Percentiles rank a stretch among this genome's conserved stretches.
These are phyloP conservation scores for Termitomyces eurrhizus DNA, from an alignment of 768 basidiomycete genomes.

Conservation along the genomic window DNA sequence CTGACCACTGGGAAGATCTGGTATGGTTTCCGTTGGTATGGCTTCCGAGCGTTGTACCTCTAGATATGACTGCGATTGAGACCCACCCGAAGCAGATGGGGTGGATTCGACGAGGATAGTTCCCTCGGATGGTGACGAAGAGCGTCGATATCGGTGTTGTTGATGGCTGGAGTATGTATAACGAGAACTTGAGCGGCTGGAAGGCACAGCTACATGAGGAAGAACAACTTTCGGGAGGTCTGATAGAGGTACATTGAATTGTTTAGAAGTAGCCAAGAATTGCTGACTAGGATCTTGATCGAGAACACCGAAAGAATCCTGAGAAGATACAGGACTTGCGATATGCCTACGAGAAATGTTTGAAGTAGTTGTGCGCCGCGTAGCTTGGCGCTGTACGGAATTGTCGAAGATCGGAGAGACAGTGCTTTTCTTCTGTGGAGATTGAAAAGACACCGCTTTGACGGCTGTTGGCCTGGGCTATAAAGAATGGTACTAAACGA, in stretches of 20 bases:
- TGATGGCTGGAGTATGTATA: slow-evolving; percentile 7
- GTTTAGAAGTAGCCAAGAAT: slow-evolving; percentile 42
- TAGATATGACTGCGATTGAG: slow-evolving; percentile 29
- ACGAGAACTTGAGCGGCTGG: not conserved
- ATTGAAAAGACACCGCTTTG: slow-evolving; percentile 31
- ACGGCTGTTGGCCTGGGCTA: slow-evolving; percentile 22
- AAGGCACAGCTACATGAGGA: not conserved
- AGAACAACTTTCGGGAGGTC: slow-evolving; percentile 35
- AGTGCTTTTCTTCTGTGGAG: slow-evolving; percentile 19
- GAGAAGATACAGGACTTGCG: slow-evolving; percentile 33
- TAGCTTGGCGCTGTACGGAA: not conserved
- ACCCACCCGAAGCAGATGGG: slow-evolving; percentile 42
- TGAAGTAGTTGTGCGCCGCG: not conserved
- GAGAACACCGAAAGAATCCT: slow-evolving; percentile 60
- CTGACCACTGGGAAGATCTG: slow-evolving; percentile 15
- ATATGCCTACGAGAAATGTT: not conserved
- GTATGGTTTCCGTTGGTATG: slow-evolving; percentile 19
- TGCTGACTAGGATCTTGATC: slow-evolving; percentile 43
- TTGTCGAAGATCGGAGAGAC: slow-evolving; percentile 4
- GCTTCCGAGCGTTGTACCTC: slow-evolving; percentile 23
- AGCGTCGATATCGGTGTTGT: slow-evolving; percentile 7
- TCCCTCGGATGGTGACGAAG: slow-evolving; percentile 14
- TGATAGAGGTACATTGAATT: slow-evolving; percentile 56
- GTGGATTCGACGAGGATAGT: slow-evolving; percentile 48
- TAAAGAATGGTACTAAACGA: slow-evolving; percentile 11